These are phyloP conservation scores for Saccharomyces hybrid DNA, from an alignment of 1,139 yeast species.

Conservation along the genomic window DNA sequence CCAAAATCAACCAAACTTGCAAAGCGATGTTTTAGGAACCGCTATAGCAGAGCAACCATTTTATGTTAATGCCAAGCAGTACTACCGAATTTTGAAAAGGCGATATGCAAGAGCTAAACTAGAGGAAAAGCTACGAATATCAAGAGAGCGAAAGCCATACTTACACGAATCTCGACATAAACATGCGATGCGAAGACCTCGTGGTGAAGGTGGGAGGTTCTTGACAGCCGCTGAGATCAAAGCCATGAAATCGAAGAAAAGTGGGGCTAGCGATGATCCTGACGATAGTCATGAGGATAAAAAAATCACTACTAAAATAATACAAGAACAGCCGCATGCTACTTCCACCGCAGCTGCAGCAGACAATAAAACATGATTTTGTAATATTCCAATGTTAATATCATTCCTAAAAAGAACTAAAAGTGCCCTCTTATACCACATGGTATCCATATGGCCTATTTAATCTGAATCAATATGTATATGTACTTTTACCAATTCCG, in stretches of 20 bases:
- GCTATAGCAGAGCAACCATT: conserved; percentile 67
- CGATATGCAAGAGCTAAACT: conserved; percentile 89
- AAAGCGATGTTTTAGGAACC: neutral
- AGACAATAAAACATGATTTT: neutral
- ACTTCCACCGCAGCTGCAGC: neutral
- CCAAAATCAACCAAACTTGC: neutral
- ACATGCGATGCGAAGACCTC: conserved; percentile 98
- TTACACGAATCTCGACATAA: conserved; percentile 95
- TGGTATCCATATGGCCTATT: neutral
- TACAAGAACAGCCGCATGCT: neutral
- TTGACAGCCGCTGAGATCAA: conserved; percentile 92
- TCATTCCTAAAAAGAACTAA: neutral
- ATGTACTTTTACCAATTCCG: neutral
- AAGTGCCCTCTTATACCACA: neutral
- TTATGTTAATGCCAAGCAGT: conserved; percentile 95
- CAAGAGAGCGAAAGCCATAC: conserved; percentile 88
- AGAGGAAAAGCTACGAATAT: conserved; percentile 80
- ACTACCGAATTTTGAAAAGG: conserved; percentile 86
- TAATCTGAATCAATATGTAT: neutral
- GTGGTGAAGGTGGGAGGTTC: conserved; percentile 98
- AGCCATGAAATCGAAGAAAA: conserved; percentile 8
- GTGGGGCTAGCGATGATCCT: conserved; percentile 5
- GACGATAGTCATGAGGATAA: conserved; percentile 2
- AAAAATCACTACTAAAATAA: neutral
- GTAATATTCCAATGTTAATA: neutral